phyloP scores from a whole-genome alignment of 495 filamentous ascomycete species.

The Aspergillus heteromorphus region DNA sequence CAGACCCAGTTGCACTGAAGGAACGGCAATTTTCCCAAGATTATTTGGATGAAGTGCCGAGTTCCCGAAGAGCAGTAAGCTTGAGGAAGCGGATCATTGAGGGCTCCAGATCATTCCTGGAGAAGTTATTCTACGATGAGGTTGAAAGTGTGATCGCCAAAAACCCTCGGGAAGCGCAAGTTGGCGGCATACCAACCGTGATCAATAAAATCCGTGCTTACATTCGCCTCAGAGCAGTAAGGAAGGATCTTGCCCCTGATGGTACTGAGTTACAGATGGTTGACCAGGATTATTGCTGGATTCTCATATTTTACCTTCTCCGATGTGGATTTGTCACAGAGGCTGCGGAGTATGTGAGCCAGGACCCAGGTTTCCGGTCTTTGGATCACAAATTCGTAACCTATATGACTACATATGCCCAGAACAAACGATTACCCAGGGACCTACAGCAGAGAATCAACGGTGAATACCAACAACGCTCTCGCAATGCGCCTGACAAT shows the following conservation, averaged over 20 bases:
- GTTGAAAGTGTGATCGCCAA: slow-evolving; percentile 70
- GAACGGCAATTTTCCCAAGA: slow-evolving; percentile 70
- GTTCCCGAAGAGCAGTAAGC: slow-evolving; percentile 51
- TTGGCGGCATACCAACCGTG: slow-evolving; percentile 82
- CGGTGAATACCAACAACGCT: slow-evolving; percentile 79
- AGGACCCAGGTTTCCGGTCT: slow-evolving; percentile 75
- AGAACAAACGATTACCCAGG: slow-evolving; percentile 61
- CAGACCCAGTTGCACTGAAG: slow-evolving; percentile 51
- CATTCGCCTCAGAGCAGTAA: slow-evolving; percentile 66
- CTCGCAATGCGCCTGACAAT: slow-evolving; percentile 76
- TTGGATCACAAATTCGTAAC: slow-evolving; percentile 84
- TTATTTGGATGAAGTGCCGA: slow-evolving; percentile 67
- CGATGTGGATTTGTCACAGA: slow-evolving; percentile 78
- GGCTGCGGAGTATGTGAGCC: slow-evolving; percentile 77
- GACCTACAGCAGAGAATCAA: slow-evolving; percentile 81
- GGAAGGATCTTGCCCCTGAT: slow-evolving; percentile 77
- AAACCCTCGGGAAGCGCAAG: slow-evolving; percentile 79
- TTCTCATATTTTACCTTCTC: slow-evolving; percentile 86
- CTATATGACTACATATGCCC: slow-evolving; percentile 81
- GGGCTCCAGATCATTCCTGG: slow-evolving; percentile 70
- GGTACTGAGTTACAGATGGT: slow-evolving; percentile 65
- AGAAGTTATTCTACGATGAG: slow-evolving; percentile 65
- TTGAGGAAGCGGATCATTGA: slow-evolving; percentile 71
- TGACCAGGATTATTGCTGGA: slow-evolving; percentile 83
- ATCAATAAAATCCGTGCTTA: slow-evolving; percentile 90